phyloP scores from a whole-genome alignment of 2,329 filamentous ascomycete genomes.

The Magnaporthiopsis incrustans region DNA sequence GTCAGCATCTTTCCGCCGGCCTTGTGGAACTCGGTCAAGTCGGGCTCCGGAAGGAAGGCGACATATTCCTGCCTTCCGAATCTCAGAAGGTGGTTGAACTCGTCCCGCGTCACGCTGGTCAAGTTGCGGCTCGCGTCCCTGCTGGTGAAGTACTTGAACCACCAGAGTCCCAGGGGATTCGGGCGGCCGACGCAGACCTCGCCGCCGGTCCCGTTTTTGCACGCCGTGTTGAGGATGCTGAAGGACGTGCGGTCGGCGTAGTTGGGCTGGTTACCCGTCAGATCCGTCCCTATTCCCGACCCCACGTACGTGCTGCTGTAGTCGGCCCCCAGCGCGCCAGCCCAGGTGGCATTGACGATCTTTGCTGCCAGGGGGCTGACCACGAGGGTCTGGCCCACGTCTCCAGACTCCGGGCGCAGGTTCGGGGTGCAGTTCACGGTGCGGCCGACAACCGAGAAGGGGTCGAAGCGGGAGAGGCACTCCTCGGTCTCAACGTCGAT shows the following conservation, averaged over 20 bases:
- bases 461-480: conserved; percentile 21
- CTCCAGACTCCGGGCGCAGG: not conserved
- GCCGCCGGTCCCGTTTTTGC: not conserved
- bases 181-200: conserved; percentile 1
- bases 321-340: conserved; percentile 8
- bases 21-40: conserved; percentile 31
- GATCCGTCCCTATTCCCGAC: conserved; percentile 8
- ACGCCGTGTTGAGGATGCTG: not conserved
- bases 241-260: conserved; percentile 13
- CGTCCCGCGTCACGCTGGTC: not conserved
- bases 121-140: not conserved
- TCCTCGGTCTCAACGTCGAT: conserved; percentile 27
- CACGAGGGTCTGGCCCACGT: conserved; percentile 14
- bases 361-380: conserved; percentile 7
- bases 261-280: conserved; percentile 10
- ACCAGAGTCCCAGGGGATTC: not conserved
- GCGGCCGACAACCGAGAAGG: conserved; percentile 4
- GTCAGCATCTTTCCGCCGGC: conserved; percentile 40
- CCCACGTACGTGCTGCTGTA: conserved; percentile 13
- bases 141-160: not conserved
- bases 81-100: not conserved
- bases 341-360: conserved; percentile 14
- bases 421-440: conserved; percentile 1
- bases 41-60: not conserved
- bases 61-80: not conserved